A percentile compares a stretch with the other conserved stretches of the same genome.
phyloP scores from a whole-genome alignment of 2,329 filamentous ascomycete species.

The Diplocarpon rosae region DNA sequence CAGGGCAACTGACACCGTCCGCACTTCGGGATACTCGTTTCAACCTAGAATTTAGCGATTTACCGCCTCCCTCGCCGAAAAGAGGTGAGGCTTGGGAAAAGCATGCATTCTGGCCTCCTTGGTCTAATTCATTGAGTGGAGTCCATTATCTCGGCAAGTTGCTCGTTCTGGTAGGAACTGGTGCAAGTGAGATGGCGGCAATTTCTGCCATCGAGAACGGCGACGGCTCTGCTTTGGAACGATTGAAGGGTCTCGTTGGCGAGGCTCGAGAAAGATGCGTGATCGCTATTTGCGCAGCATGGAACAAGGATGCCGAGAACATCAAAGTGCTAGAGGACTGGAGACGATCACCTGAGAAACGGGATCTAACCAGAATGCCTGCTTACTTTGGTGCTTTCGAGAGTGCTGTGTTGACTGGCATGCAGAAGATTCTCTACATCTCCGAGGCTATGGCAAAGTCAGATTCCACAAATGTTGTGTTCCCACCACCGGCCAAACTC shows the following conservation, averaged over 20 bases:
- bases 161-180: slow-evolving; percentile 72
- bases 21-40: slow-evolving; percentile 62
- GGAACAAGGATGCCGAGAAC: slow-evolving; percentile 88
- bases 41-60: slow-evolving; percentile 65
- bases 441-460: slow-evolving; percentile 71
- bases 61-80: slow-evolving; percentile 66
- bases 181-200: slow-evolving; percentile 73
- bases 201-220: slow-evolving; percentile 52
- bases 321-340: slow-evolving; percentile 91
- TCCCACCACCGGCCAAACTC: slow-evolving; percentile 75
- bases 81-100: slow-evolving; percentile 84
- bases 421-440: slow-evolving; percentile 94
- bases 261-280: slow-evolving; percentile 75
- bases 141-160: slow-evolving; percentile 81
- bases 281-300: slow-evolving; percentile 75
- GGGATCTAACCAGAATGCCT: slow-evolving; percentile 87
- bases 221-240: slow-evolving; percentile 52
- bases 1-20: slow-evolving; percentile 35
- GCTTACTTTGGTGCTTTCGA: slow-evolving; percentile 78
- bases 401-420: slow-evolving; percentile 65
- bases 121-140: slow-evolving; percentile 85
- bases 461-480: slow-evolving; percentile 65
- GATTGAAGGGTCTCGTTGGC: slow-evolving; percentile 64
- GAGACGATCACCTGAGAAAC: slow-evolving; percentile 70
- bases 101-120: slow-evolving; percentile 91